A percentile compares a stretch with the other conserved stretches of the same genome.
These are phyloP conservation scores for Eremochloa ophiuroides DNA, from an alignment of 176 grass and related monocot species.

Conservation along the genomic window DNA sequence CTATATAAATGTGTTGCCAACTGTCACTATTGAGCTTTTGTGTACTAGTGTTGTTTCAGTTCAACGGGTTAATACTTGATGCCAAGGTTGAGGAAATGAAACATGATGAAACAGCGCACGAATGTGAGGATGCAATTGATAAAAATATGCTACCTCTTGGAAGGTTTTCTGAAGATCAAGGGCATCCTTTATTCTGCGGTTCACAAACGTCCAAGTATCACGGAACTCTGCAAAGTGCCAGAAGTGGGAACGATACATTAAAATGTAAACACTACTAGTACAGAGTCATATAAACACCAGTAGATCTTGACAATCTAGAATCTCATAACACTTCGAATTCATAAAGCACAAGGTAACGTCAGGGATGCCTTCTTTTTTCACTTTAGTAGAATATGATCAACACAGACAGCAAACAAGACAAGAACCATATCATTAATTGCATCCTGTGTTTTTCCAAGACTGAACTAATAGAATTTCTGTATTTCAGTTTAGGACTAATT, in stretches of 20 bases:
- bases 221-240: conserved; percentile 59
- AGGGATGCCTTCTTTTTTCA: neutral
- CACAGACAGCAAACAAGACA: neutral
- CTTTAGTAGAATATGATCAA: neutral
- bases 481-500: neutral
- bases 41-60: too few species aligned
- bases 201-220: conserved; percentile 85
- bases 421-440: neutral
- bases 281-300: neutral
- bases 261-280: neutral
- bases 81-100: too few species aligned
- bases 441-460: neutral
- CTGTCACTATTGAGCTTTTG: too few species aligned
- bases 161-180: conserved; percentile 82
- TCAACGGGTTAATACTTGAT: neutral
- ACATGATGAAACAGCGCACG: neutral
- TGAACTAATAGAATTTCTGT: neutral
- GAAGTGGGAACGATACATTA: neutral
- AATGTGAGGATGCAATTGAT: neutral
- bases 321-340: neutral
- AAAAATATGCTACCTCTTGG: conserved; percentile 60
- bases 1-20: too few species aligned
- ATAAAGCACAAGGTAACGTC: too few species aligned
- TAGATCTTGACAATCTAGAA: neutral
- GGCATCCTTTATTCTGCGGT: conserved; percentile 64